Evolutionary conservation across 148 eudicot species (phyloP).

Genomic region (Silene conica): DNA sequence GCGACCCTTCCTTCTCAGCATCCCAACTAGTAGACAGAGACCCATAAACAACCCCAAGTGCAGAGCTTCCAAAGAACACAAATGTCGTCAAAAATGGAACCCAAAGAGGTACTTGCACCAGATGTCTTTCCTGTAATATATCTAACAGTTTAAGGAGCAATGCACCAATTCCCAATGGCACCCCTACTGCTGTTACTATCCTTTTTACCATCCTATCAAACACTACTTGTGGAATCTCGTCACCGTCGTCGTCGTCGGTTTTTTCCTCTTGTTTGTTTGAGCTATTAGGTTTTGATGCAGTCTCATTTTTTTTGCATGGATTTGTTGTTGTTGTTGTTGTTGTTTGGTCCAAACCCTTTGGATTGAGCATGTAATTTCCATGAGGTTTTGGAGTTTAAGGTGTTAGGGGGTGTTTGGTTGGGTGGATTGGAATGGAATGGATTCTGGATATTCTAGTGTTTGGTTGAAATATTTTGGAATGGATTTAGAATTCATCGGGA

Average conservation of each 20-base stretch:
- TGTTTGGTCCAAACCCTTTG: constrained; percentile 32
- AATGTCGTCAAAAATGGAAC: constrained; percentile 59
- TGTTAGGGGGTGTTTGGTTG: too few species aligned
- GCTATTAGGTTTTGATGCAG: constrained; percentile 12
- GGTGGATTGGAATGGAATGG: too few species aligned
- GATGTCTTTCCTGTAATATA: constrained; percentile 39
- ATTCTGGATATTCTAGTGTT: too few species aligned
- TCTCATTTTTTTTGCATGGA: constrained; percentile 10
- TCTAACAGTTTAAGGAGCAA: constrained; percentile 37
- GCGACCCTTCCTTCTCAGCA: constrained; percentile 48
- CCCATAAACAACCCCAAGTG: constrained; percentile 74
- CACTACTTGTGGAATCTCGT: constrained; percentile 57
- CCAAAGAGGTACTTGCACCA: constrained; percentile 70
- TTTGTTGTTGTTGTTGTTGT: not conserved
- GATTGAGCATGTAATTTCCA: constrained; percentile 29
- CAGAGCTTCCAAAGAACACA: constrained; percentile 65
- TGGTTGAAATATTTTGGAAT: too few species aligned
- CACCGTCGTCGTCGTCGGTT: constrained; percentile 45
- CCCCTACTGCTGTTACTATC: constrained; percentile 54
- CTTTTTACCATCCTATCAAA: constrained; percentile 63
- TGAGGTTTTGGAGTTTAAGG: constrained; percentile 12
- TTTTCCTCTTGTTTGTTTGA: not conserved
- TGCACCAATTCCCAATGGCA: constrained; percentile 49
- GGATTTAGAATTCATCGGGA: too few species aligned
- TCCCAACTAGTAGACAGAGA: constrained; percentile 83